Conservation (phyloP, 75 land plant species). For the Chamaecyparis obtusa region DNA sequence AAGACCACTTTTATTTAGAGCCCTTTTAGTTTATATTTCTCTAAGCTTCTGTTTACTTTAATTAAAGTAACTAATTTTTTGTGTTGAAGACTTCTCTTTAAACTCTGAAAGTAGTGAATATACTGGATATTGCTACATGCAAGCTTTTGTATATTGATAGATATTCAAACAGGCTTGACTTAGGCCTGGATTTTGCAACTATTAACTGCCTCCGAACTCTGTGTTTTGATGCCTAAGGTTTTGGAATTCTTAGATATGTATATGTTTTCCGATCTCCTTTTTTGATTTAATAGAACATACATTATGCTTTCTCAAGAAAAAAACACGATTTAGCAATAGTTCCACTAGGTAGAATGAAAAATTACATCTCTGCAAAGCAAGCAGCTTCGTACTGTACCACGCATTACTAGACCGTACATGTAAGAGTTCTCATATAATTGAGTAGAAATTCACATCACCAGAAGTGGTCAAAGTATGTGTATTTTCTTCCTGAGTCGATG, state of each 20-base stretch:
- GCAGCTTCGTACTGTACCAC: background rate
- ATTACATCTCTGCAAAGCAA: background rate
- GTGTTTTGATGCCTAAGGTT: background rate
- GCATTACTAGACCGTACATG: background rate
- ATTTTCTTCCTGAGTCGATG: background rate
- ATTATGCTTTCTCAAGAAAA: background rate
- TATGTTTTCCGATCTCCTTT: background rate
- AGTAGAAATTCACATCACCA: background rate
- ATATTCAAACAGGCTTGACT: background rate
- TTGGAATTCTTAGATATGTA: background rate
- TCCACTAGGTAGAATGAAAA: background rate
- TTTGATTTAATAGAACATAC: background rate
- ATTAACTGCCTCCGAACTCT: background rate
- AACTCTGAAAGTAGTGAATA: background rate
- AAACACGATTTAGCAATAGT: background rate
- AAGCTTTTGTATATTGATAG: background rate
- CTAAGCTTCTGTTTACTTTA: background rate
- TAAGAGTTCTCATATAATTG: background rate
- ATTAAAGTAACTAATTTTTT: background rate
- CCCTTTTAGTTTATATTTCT: background rate
- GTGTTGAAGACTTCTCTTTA: background rate
- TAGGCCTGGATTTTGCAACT: background rate
- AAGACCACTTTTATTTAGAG: background rate
- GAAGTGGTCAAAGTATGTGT: background rate
- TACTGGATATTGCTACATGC: background rate